These are phyloP conservation scores for Clonostachys rosea DNA, from an alignment of 2,329 filamentous ascomycete species.

Conservation along the genomic window DNA sequence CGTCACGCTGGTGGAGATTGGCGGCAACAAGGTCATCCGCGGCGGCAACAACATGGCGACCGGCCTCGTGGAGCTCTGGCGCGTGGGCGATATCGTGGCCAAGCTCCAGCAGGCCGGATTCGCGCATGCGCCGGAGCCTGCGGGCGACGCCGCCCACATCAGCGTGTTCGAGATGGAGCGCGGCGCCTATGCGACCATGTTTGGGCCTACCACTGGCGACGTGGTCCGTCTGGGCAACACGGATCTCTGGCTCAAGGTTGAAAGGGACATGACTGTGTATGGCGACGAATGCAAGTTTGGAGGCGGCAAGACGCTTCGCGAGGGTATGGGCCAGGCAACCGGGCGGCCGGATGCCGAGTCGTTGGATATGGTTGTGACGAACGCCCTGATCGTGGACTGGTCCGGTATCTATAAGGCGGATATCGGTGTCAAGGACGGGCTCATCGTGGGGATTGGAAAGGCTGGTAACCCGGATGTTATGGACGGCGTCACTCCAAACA, in stretches of 20 bases:
- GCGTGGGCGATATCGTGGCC: conserved; percentile 61
- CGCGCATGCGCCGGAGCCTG: conserved; percentile 67
- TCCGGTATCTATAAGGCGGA: conserved; percentile 94
- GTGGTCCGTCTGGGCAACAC: conserved; percentile 77
- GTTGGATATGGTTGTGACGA: conserved; percentile 82
- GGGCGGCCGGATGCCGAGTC: conserved; percentile 68
- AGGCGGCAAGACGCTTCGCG: conserved; percentile 86
- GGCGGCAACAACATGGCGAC: conserved; percentile 80
- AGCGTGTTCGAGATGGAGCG: conserved; percentile 69
- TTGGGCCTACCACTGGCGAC: conserved; percentile 88
- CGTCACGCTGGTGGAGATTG: conserved; percentile 85
- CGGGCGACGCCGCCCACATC: conserved; percentile 45
- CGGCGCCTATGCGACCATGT: conserved; percentile 79
- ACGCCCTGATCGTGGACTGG: conserved; percentile 87
- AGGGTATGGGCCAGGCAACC: conserved; percentile 92
- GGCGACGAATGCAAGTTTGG: conserved; percentile 96
- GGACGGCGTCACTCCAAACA: conserved; percentile 73
- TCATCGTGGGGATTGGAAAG: conserved; percentile 88
- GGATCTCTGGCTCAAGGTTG: conserved; percentile 85
- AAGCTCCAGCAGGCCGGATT: conserved; percentile 71
- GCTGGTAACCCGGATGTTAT: conserved; percentile 97
- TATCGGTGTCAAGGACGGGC: conserved; percentile 84
- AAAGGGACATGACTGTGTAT: conserved; percentile 78
- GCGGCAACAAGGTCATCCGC: conserved; percentile 70
- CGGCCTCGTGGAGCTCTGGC: conserved; percentile 62